Conservation (phyloP, 768 basidiomycete species). For the Boletus sp. region DNA sequence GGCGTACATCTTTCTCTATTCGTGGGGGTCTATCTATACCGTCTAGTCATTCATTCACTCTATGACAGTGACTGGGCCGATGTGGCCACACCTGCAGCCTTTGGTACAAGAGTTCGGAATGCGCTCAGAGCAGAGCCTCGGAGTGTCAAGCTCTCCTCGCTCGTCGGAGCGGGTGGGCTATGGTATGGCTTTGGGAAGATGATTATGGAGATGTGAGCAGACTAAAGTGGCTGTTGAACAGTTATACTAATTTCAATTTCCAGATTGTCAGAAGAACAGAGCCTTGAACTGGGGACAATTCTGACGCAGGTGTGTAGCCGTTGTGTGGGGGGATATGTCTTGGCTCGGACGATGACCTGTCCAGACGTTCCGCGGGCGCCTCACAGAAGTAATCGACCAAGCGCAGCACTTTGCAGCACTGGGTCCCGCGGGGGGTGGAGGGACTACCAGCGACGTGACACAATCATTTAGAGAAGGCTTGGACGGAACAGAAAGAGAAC, state of each 20-base stretch:
- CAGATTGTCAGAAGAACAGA: slow-evolving; percentile 76
- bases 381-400: slow-evolving; percentile 80
- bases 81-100: slow-evolving; percentile 78
- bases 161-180: slow-evolving; percentile 82
- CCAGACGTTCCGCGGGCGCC: slow-evolving; percentile 73
- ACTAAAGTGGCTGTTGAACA: not conserved
- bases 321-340: slow-evolving; percentile 5
- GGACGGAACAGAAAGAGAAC: slow-evolving; percentile 87
- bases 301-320: slow-evolving; percentile 55
- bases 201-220: slow-evolving; percentile 73
- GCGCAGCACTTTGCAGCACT: slow-evolving; percentile 83
- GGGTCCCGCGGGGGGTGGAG: slow-evolving; percentile 53
- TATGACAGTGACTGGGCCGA: slow-evolving; percentile 73
- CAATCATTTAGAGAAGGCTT: slow-evolving; percentile 87
- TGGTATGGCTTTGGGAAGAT: slow-evolving; percentile 94
- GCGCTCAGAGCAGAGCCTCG: slow-evolving; percentile 87
- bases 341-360: slow-evolving; percentile 2
- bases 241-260: slow-evolving; percentile 4
- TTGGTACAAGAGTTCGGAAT: slow-evolving; percentile 72
- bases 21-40: slow-evolving; percentile 41
- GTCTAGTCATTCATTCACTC: not conserved
- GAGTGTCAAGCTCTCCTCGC: slow-evolving; percentile 75
- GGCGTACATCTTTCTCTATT: slow-evolving; percentile 78
- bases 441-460: slow-evolving; percentile 54
- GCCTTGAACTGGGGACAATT: slow-evolving; percentile 65